Evolutionary conservation across 1,284 basidiomycete genomes (phyloP).

Genomic region (Pulchroboletus neoregius): DNA sequence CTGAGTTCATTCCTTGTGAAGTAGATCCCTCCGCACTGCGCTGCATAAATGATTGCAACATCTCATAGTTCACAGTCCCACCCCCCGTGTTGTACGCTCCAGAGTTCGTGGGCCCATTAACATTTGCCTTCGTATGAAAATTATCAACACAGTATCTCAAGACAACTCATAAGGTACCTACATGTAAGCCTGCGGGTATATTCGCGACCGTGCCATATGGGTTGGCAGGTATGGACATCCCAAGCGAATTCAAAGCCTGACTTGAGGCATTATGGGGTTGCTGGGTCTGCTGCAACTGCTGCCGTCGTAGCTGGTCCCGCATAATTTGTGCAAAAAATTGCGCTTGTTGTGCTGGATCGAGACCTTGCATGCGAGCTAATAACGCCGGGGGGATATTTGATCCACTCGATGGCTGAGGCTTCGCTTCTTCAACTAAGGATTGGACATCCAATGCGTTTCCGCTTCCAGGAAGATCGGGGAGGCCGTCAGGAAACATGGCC

Average conservation of each 20-base stretch:
- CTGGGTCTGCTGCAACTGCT: slow-evolving; percentile 32
- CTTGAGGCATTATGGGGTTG: slow-evolving; percentile 13
- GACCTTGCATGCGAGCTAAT: slow-evolving; percentile 20
- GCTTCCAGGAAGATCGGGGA: slow-evolving; percentile 47
- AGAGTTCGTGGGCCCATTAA: slow-evolving; percentile 2
- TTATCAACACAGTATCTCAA: slow-evolving; percentile 7
- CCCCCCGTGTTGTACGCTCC: slow-evolving; percentile 19
- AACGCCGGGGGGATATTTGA: slow-evolving; percentile 13
- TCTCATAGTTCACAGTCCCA: slow-evolving; percentile 45
- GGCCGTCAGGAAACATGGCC: slow-evolving; percentile 54
- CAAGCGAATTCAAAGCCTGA: slow-evolving; percentile 17
- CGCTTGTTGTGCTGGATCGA: slow-evolving; percentile 28
- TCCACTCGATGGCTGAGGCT: neutral
- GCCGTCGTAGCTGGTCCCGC: slow-evolving; percentile 28
- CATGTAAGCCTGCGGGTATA: slow-evolving; percentile 17
- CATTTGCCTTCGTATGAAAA: slow-evolving; percentile 15
- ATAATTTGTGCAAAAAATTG: slow-evolving; percentile 18
- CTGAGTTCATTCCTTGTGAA: slow-evolving; percentile 19
- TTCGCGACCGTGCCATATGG: slow-evolving; percentile 11
- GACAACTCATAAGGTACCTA: slow-evolving; percentile 9
- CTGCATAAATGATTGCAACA: slow-evolving; percentile 63
- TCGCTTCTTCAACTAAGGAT: slow-evolving; percentile 23
- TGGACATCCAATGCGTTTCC: slow-evolving; percentile 15
- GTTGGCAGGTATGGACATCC: slow-evolving; percentile 11
- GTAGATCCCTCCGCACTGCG: slow-evolving; percentile 41